Conservation (phyloP, 1,139 yeast species). For the Kodamaea fungicola region DNA sequence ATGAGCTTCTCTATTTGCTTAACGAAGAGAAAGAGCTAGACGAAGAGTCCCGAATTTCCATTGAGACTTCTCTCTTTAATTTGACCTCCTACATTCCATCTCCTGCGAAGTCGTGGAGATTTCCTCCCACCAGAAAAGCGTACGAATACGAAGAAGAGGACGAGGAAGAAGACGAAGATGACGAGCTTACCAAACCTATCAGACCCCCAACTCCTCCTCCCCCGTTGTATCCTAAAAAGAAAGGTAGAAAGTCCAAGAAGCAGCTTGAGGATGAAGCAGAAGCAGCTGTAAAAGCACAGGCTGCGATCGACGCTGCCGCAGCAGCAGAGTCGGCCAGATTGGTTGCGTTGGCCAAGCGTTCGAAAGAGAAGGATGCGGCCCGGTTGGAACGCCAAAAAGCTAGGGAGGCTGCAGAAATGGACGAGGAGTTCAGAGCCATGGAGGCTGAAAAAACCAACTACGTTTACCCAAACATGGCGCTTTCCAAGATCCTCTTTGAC, state of each 20-base stretch:
- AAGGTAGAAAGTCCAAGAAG: constrained; percentile 5
- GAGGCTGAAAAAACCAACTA: constrained; percentile 4
- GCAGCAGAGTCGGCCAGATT: constrained; percentile 4
- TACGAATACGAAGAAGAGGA: constrained; percentile 2
- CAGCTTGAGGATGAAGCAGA: constrained; percentile 7
- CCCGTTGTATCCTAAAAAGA: constrained; percentile 7
- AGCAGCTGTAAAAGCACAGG: constrained; percentile 4
- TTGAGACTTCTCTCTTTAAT: constrained; percentile 26
- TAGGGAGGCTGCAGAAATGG: not conserved
- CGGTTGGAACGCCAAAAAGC: not conserved
- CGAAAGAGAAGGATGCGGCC: constrained; percentile 2
- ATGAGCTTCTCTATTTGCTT: constrained; percentile 27
- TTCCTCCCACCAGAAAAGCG: constrained; percentile 6
- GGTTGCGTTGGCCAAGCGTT: constrained; percentile 1
- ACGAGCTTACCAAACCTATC: not conserved
- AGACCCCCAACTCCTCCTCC: constrained; percentile 4
- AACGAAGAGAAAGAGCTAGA: constrained; percentile 25
- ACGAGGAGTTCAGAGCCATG: constrained; percentile 1
- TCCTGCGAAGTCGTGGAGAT: constrained; percentile 12
- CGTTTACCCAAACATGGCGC: constrained; percentile 34
- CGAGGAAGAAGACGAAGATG: constrained; percentile 1
- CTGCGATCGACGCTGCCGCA: constrained; percentile 5
- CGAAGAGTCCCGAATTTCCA: constrained; percentile 26
- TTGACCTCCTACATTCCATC: constrained; percentile 29
- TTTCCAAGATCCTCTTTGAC: constrained; percentile 39